A percentile compares a stretch with the other conserved stretches of the same genome.
Evolutionary conservation across 306 rosid species (phyloP).

Genomic region (Medicago lupulina): DNA sequence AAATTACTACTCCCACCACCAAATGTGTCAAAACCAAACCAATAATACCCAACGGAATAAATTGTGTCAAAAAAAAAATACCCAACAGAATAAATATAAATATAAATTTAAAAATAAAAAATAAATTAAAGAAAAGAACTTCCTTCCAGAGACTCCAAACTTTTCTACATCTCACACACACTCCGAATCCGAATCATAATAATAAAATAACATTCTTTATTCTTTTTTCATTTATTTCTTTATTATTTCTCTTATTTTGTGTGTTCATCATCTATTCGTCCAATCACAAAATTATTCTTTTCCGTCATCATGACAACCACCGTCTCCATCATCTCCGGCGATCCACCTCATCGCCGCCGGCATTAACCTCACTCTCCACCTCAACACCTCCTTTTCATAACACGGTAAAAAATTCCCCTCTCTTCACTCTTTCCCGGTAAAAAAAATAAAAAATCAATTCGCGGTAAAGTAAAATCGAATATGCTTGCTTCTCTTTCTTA

Average conservation of each 20-base stretch:
- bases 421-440: constrained; percentile 38
- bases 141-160: no score
- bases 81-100: no score
- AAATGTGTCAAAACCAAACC: no score
- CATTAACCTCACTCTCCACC: constrained; percentile 20
- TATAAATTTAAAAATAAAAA: no score
- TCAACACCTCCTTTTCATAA: not conserved
- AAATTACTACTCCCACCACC: no score
- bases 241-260: constrained; percentile 6
- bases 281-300: constrained; percentile 7
- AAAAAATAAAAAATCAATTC: not conserved
- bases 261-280: constrained; percentile 25
- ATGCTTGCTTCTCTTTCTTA: constrained; percentile 22
- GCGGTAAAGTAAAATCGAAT: constrained; percentile 33
- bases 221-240: not conserved
- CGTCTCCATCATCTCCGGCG: constrained; percentile 43
- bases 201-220: no score
- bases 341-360: constrained; percentile 46
- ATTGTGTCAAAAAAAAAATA: no score
- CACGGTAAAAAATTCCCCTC: constrained; percentile 39
- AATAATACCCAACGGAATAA: no score
- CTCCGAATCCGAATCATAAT: no score
- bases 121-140: no score
- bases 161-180: no score
- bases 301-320: constrained; percentile 31